Conservation (phyloP, 306 rosid genomes). For the Fagus sylvatica region DNA sequence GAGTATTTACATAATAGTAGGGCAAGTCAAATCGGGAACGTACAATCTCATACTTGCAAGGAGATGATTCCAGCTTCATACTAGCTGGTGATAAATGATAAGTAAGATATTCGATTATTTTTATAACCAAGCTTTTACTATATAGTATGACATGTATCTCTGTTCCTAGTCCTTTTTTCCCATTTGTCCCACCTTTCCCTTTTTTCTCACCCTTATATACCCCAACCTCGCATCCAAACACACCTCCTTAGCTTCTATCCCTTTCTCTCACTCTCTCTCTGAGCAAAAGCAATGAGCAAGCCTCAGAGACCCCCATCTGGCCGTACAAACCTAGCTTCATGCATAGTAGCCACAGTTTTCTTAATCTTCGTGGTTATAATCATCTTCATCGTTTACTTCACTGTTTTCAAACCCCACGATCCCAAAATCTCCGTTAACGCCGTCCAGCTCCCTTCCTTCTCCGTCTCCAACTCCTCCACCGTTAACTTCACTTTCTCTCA, state of each 20-base stretch:
- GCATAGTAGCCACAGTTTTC: conserved; percentile 79
- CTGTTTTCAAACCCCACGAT: conserved; percentile 76
- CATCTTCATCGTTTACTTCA: conserved; percentile 63
- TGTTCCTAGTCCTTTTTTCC: too few relatives aligned
- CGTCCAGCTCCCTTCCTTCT: conserved; percentile 78
- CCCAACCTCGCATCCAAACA: conserved; percentile 9
- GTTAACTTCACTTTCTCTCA: conserved; percentile 85
- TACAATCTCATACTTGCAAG: too few relatives aligned
- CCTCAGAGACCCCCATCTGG: conserved; percentile 65
- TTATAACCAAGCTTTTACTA: too few relatives aligned
- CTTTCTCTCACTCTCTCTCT: not conserved
- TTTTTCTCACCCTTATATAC: too few relatives aligned
- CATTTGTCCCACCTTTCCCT: too few relatives aligned
- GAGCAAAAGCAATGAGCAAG: conserved; percentile 42
- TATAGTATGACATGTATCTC: too few relatives aligned
- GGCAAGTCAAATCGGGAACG: too few relatives aligned
- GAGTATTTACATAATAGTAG: too few relatives aligned
- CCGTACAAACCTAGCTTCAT: conserved; percentile 87
- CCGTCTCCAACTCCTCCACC: conserved; percentile 61
- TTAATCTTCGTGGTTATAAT: conserved; percentile 55
- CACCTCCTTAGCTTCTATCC: not conserved
- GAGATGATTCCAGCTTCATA: too few relatives aligned
- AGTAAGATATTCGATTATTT: too few relatives aligned
- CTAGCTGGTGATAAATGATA: too few relatives aligned
- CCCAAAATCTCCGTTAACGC: conserved; percentile 70